These are phyloP conservation scores for Teratosphaeriaceae sp. DNA, from an alignment of 2,329 filamentous ascomycete genomes.

Conservation along the genomic window DNA sequence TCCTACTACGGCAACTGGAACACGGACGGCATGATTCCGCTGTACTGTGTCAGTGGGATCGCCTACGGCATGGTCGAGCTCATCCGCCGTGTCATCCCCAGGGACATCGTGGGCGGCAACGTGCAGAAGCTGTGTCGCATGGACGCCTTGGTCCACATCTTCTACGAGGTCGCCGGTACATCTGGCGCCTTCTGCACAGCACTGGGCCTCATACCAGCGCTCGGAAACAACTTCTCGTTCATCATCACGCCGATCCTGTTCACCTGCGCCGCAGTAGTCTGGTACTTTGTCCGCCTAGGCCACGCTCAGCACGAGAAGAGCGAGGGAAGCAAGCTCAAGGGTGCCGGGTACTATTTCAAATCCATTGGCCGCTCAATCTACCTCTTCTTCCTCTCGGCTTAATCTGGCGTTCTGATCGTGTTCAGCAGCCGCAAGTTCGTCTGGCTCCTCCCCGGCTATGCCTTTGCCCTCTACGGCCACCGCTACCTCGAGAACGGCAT, in stretches of 20 bases:
- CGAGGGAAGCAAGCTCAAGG: neutral
- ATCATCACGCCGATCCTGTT: neutral
- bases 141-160: constrained; percentile 1
- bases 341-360: neutral
- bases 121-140: constrained; percentile 1
- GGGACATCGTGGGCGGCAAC: neutral
- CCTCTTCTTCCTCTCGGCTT: neutral
- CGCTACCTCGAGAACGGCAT: constrained; percentile 1
- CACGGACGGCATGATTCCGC: neutral
- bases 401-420: neutral
- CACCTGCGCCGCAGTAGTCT: neutral
- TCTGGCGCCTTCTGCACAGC: neutral
- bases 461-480: neutral
- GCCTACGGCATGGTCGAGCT: neutral
- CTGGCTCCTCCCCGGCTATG: neutral
- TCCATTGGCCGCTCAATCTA: neutral
- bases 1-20: neutral
- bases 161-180: constrained; percentile 1
- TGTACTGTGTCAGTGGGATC: neutral
- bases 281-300: neutral
- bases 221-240: constrained; percentile 1
- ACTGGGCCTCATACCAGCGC: neutral
- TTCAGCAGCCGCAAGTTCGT: neutral
- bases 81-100: neutral
- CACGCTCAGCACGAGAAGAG: neutral